Evolutionary conservation across 169 alveolate genomes (phyloP).

Genomic region (Eimeria maxima): DNA sequence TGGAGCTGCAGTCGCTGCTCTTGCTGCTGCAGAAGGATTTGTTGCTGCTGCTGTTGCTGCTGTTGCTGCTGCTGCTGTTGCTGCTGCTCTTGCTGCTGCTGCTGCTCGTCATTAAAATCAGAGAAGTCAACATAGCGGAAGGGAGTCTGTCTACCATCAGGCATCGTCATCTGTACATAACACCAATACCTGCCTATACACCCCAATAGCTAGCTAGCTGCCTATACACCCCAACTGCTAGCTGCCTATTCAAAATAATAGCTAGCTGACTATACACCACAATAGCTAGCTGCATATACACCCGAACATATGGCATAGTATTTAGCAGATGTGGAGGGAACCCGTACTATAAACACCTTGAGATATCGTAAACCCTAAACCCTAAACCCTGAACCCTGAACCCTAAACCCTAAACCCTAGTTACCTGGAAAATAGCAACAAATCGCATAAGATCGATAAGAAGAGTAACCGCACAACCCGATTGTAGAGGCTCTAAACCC

Average conservation of each 20-base stretch:
- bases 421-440: constrained; percentile 50
- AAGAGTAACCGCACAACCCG: constrained; percentile 15
- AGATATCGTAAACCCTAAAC: background rate
- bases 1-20: background rate
- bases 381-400: background rate
- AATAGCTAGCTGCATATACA: background rate
- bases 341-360: background rate
- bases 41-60: constrained; percentile 34
- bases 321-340: too few species aligned
- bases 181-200: background rate
- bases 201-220: background rate
- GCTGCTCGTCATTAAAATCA: constrained; percentile 10
- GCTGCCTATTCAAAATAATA: background rate
- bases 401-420: constrained; percentile 4
- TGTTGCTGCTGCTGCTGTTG: constrained; percentile 33
- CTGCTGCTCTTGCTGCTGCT: background rate
- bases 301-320: background rate
- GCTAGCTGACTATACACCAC: background rate
- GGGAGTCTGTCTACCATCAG: constrained; percentile 18
- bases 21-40: constrained; percentile 30
- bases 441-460: constrained; percentile 24
- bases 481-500: constrained; percentile 31
- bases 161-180: constrained; percentile 31
- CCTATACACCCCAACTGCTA: background rate
- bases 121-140: constrained; percentile 14